Percentiles rank a stretch among this genome's conserved stretches.
Evolutionary conservation across 768 basidiomycete species (phyloP).

Genomic region (Boletus coccyginus): DNA sequence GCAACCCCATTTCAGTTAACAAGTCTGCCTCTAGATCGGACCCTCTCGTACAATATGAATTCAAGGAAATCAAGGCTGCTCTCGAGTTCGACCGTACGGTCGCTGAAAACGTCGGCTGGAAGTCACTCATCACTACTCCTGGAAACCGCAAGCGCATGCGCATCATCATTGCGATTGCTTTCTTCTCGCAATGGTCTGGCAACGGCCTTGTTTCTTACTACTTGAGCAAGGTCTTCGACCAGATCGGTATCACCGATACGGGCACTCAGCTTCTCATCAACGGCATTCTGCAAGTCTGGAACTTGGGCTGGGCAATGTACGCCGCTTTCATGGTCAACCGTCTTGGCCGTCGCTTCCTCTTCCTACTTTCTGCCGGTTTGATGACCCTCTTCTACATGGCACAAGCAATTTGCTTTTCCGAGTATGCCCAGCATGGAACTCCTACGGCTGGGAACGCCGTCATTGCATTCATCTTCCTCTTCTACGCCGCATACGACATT

Average conservation of each 20-base stretch:
- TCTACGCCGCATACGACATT: conserved; percentile 74
- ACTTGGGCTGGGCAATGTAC: conserved; percentile 57
- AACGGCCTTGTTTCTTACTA: conserved; percentile 86
- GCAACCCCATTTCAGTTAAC: not conserved
- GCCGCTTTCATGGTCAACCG: conserved; percentile 64
- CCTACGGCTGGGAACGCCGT: conserved; percentile 59
- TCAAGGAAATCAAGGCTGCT: conserved; percentile 76
- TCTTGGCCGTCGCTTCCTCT: conserved; percentile 68
- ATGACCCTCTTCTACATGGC: conserved; percentile 67
- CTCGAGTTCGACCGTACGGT: conserved; percentile 65
- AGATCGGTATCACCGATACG: conserved; percentile 61
- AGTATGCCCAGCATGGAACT: conserved; percentile 44
- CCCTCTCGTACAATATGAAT: conserved; percentile 71
- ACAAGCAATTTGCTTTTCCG: conserved; percentile 65
- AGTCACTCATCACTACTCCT: conserved; percentile 57
- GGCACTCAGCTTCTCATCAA: conserved; percentile 78
- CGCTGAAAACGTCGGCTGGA: conserved; percentile 62
- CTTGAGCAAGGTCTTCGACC: conserved; percentile 67
- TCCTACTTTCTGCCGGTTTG: conserved; percentile 54
- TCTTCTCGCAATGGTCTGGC: conserved; percentile 86
- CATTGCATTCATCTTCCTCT: conserved; percentile 83
- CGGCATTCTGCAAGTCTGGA: conserved; percentile 83
- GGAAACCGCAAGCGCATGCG: conserved; percentile 77
- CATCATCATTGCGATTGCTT: conserved; percentile 74
- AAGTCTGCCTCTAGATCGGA: conserved; percentile 41